Conservation (phyloP, 768 basidiomycete genomes). For the Pulveroboletus sp. region DNA sequence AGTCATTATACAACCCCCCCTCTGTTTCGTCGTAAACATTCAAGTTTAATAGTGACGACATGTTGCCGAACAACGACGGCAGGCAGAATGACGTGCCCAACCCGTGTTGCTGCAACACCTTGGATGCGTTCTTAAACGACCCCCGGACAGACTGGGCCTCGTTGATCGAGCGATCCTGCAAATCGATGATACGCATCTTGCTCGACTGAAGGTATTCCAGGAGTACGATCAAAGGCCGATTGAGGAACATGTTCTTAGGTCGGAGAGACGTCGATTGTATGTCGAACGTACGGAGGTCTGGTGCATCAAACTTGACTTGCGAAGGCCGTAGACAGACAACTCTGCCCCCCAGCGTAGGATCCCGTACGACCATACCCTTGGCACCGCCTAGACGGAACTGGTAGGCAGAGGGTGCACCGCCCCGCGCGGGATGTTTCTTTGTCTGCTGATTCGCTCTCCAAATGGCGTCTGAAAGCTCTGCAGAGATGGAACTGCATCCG, state of each 20-base stretch:
- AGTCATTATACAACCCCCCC: constrained; percentile 27
- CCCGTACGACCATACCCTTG: constrained; percentile 45
- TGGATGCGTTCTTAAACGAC: constrained; percentile 35
- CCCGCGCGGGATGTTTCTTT: constrained; percentile 19
- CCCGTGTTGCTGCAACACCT: constrained; percentile 40
- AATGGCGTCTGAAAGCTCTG: constrained; percentile 31
- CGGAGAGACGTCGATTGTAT: constrained; percentile 43
- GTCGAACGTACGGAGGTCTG: constrained; percentile 37
- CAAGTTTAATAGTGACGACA: constrained; percentile 32
- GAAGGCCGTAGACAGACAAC: constrained; percentile 39
- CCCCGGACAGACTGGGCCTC: constrained; percentile 32
- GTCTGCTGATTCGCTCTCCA: constrained; percentile 33
- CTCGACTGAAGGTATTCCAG: constrained; percentile 43
- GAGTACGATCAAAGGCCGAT: constrained; percentile 45
- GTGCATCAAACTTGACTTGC: constrained; percentile 45
- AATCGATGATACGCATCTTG: constrained; percentile 27
- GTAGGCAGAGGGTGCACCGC: constrained; percentile 34
- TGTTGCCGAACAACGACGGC: constrained; percentile 38
- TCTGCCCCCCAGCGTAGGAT: constrained; percentile 34
- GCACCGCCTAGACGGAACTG: constrained; percentile 45
- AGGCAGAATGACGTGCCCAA: constrained; percentile 43
- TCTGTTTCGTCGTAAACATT: constrained; percentile 12
- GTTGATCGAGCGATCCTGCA: constrained; percentile 37
- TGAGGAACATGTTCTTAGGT: constrained; percentile 42
- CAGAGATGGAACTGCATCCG: constrained; percentile 46